Base-by-base conservation (phyloP, 768 basidiomycete genomes). In the Asterophora parasitica region DNA sequence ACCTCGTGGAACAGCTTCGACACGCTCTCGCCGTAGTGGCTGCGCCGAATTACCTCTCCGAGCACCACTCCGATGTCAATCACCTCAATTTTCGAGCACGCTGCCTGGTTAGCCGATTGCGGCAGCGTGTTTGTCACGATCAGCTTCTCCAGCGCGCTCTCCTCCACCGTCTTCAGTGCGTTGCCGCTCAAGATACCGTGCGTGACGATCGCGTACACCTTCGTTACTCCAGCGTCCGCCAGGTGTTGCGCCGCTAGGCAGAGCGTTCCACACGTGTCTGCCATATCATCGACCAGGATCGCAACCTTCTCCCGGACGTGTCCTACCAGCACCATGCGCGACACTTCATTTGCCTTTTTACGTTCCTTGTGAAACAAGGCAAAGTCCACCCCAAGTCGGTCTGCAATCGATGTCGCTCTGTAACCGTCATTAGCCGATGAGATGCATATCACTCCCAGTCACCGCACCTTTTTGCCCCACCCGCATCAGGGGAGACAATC, bases 311-410 rank as follows among this genome's bases (percentile, higher is more conserved):
- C 92, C 62, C 81, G 83, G 53, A 94, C 93, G 60, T 92, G 84
- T 1, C 96, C 96, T 37, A 99, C 95, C 43, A 99, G 82, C 47
- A 93, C 81, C 92, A 94, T 93, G 47, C 92, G 82, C 51, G 91
- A 92, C 6, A 95, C 91, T 53, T 92, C 87, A 66, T 94, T 95
- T 26, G 91, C 91, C 70, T 91, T 93, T 74, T 94, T 93, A 51
- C 95, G 88, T 75, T 99, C 96, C 64, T 98, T 94, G 81, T 99
- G 96, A 76, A 98, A 98, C 46, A 99, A 74, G 19, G 96, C 96
- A 72, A 99, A 98, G 61, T 98, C 95, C 49, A 98, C 89, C 43
- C 92, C 92, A 50, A 98, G 77, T 39, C 90, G 82, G 66, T 98
- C 95, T 17, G 96, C 95, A 58, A 99, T 90, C 15, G 94, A 94